These are phyloP conservation scores for Eucalyptus sp. DNA, from an alignment of 345 rosid species.

Conservation along the genomic window DNA sequence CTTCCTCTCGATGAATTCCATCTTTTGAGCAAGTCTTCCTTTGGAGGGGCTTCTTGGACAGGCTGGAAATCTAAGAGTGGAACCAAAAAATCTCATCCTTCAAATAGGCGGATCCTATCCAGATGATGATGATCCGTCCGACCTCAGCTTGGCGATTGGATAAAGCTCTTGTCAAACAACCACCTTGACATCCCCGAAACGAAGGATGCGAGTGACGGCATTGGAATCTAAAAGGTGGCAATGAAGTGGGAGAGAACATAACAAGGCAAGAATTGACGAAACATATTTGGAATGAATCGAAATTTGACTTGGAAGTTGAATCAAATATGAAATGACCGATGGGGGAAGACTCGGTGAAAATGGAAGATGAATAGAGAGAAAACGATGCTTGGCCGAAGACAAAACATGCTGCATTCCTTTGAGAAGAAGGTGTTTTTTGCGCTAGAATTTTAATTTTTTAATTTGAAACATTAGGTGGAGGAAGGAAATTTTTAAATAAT, in stretches of 20 bases:
- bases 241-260: too few relatives aligned
- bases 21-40: background rate
- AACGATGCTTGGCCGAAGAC: background rate
- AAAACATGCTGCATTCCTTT: too few relatives aligned
- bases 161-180: background rate
- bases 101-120: rapidly evolving
- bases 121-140: too few relatives aligned
- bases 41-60: rapidly evolving
- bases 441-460: too few relatives aligned
- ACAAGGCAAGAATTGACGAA: rapidly evolving
- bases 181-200: background rate
- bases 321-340: rapidly evolving
- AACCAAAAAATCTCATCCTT: too few relatives aligned
- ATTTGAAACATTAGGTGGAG: too few relatives aligned
- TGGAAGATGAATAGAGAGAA: too few relatives aligned
- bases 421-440: too few relatives aligned
- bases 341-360: too few relatives aligned
- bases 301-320: rapidly evolving
- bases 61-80: rapidly evolving
- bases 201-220: too few relatives aligned
- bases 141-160: rapidly evolving
- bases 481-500: too few relatives aligned
- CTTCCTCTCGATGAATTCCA: background rate
- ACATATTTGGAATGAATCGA: too few relatives aligned
- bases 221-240: rapidly evolving